Percentiles rank a stretch among this genome's conserved stretches.
These are phyloP conservation scores for Blastobotrys parvus DNA, from an alignment of 805 yeast genomes.

Conservation along the genomic window DNA sequence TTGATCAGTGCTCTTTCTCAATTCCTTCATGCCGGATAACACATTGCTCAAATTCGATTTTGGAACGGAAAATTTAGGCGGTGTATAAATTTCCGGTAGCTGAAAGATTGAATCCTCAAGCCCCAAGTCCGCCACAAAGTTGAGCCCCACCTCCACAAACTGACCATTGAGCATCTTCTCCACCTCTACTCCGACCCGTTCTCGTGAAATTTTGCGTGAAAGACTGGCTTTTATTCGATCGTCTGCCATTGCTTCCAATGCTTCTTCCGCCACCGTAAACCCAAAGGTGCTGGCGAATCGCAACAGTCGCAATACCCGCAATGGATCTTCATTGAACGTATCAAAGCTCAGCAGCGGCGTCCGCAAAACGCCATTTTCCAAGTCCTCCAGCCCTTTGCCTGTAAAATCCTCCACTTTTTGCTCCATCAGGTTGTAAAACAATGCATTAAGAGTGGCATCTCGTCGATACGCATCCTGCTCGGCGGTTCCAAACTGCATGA, in stretches of 20 bases:
- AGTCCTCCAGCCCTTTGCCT: conserved; percentile 62
- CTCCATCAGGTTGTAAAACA: conserved; percentile 73
- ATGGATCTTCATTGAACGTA: conserved; percentile 91
- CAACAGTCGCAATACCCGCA: conserved; percentile 75
- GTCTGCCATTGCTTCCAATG: conserved; percentile 55
- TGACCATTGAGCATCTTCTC: conserved; percentile 63
- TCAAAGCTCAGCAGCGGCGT: conserved; percentile 82
- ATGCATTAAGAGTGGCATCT: conserved; percentile 91
- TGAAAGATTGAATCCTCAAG: conserved; percentile 54
- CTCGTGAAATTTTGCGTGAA: conserved; percentile 71
- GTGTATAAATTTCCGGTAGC: conserved; percentile 20
- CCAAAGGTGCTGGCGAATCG: conserved; percentile 78
- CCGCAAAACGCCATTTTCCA: conserved; percentile 59
- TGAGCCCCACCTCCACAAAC: conserved; percentile 56
- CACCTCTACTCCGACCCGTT: conserved; percentile 81
- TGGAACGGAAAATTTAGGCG: conserved; percentile 4
- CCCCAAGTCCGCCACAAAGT: conserved; percentile 45
- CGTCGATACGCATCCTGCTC: conserved; percentile 84
- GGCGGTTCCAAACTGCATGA: conserved; percentile 78
- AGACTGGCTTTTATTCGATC: conserved; percentile 51
- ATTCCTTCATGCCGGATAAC: conserved; percentile 7
- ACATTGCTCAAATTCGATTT: conserved; percentile 5
- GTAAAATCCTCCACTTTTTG: conserved; percentile 79
- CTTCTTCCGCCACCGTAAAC: conserved; percentile 52
- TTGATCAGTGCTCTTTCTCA: conserved; percentile 14